A percentile compares a stretch with the other conserved stretches of the same genome.
These are phyloP conservation scores for Umbilicus rupestris DNA, from an alignment of 164 flowering plant species.

Conservation along the genomic window DNA sequence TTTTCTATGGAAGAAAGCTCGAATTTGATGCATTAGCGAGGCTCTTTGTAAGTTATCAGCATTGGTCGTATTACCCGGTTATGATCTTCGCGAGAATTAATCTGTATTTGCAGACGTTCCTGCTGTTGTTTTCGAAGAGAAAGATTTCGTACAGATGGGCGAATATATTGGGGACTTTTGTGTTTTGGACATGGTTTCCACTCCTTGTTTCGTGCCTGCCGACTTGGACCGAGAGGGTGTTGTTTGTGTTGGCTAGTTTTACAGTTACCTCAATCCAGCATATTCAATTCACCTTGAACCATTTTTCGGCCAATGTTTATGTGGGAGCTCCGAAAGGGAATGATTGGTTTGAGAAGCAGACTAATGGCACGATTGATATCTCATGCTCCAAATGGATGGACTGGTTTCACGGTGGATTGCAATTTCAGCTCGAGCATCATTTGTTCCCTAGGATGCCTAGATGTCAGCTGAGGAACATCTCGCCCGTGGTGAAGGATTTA, in stretches of 20 bases:
- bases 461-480: slow-evolving; percentile 43
- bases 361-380: slow-evolving; percentile 42
- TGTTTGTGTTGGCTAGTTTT: slow-evolving; percentile 42
- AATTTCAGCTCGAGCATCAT: slow-evolving; percentile 68
- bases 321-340: slow-evolving; percentile 47
- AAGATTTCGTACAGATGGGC: slow-evolving; percentile 34
- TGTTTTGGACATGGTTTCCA: slow-evolving; percentile 61
- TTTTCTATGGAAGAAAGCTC: slow-evolving; percentile 30
- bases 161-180: slow-evolving; percentile 42
- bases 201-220: slow-evolving; percentile 43
- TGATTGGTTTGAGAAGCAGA: slow-evolving; percentile 61
- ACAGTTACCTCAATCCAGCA: slow-evolving; percentile 44
- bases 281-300: slow-evolving; percentile 53
- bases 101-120: slow-evolving; percentile 39
- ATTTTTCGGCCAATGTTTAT: slow-evolving; percentile 47
- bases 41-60: slow-evolving; percentile 54
- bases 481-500: slow-evolving; percentile 44
- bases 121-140: slow-evolving; percentile 34
- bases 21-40: slow-evolving; percentile 22
- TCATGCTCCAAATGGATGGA: slow-evolving; percentile 54
- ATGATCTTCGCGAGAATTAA: slow-evolving; percentile 49
- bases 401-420: slow-evolving; percentile 67
- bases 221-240: slow-evolving; percentile 38
- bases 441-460: slow-evolving; percentile 63
- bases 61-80: slow-evolving; percentile 50